Evolutionary conservation across 768 basidiomycete species (phyloP), one percentile per base, ranked within the genome.

Genomic region (Hysterangium stoloniferum): DNA sequence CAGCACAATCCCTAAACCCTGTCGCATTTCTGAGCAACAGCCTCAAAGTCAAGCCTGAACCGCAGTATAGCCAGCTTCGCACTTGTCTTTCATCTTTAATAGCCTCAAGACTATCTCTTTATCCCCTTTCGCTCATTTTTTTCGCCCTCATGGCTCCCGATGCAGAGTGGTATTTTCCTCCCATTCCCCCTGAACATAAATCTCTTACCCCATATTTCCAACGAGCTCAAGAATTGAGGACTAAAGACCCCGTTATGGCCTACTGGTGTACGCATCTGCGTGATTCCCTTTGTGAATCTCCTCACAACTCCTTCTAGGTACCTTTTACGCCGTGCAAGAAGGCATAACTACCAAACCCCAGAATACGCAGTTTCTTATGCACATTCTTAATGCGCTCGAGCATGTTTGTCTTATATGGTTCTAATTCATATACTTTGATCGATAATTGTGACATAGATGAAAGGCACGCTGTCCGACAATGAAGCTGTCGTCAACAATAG

Each of bases 301-400:
- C 8, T 45, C 17, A 32, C n/a, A 11, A 7, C 29, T 28, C 25
- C 36, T n/a, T 13, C 4, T 64, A 94, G 91, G 84, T 70, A 84
- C 85, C 36, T 96, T 92, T 71, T 85, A 92, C 65, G 94, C 91
- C 53, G 88, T 91, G 0, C 88, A 96, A 65, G 70, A 86, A 37
- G 93, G 91, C 45, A 68, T 86, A 62, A 85, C 84, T 53, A 73
- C 78, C 17, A 83, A 84, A 54, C 84, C 82, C 58, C 31, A 52
- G 20, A 38, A 35, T 19, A 3, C 67, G 19, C 61, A 74, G 6
- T 77, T 89, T 48, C 78, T 97, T 2, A 71, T 84, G 56, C 72
- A 76, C 33, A 75, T 97, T 5, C 79, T 98, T 41, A 80, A 78
- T 43, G 67, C 74, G 13, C 80, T 98, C 27, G 95, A 98, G 63